A percentile compares a stretch with the other conserved stretches of the same genome.
These are phyloP conservation scores for Lipomyces mesembrius DNA, from an alignment of 805 yeast genomes.

Conservation along the genomic window DNA sequence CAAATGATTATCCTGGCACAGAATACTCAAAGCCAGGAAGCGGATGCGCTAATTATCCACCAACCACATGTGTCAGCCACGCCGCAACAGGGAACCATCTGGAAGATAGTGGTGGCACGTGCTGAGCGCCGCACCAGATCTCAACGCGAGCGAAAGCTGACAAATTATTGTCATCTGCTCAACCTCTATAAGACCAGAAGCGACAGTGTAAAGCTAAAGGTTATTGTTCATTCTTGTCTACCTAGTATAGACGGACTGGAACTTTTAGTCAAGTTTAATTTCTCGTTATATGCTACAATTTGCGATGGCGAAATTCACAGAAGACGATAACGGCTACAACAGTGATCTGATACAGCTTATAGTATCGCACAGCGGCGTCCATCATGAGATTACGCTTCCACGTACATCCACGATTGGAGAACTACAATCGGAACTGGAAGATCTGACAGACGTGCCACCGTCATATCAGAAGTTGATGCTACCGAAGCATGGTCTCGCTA, in stretches of 20 bases:
- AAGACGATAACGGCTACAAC: background rate
- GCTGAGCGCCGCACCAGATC: too few relatives aligned
- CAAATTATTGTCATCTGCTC: background rate
- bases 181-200: too few relatives aligned
- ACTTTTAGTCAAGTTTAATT: background rate
- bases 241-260: background rate
- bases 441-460: conserved; percentile 41
- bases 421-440: conserved; percentile 40
- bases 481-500: conserved; percentile 42
- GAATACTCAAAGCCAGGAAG: too few relatives aligned
- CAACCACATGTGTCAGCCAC: too few relatives aligned
- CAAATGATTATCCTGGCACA: too few relatives aligned
- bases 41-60: too few relatives aligned
- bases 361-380: conserved; percentile 20
- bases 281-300: background rate
- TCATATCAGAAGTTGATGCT: conserved; percentile 44
- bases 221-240: background rate
- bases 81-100: too few relatives aligned
- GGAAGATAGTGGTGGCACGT: too few relatives aligned
- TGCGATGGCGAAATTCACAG: background rate
- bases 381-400: conserved; percentile 15
- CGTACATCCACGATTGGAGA: conserved; percentile 29
- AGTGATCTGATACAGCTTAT: conserved; percentile 12
- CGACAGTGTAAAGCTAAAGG: background rate
- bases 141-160: background rate